Evolutionary conservation across 352 stramenopile species (phyloP).

Genomic region (Phytophthora cajani): DNA sequence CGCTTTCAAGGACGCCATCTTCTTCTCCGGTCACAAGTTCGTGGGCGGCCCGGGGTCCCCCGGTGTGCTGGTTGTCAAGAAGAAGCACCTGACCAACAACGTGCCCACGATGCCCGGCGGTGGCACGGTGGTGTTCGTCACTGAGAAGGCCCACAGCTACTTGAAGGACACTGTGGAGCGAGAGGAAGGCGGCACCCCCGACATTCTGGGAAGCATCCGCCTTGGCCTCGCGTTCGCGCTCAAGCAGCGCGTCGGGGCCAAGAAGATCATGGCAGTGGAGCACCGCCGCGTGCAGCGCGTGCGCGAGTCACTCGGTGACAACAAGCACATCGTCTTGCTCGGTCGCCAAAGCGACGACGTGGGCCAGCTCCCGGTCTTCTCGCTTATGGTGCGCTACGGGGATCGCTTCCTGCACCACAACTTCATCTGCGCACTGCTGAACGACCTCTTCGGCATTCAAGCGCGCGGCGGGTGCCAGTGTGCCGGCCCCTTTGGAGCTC

Average conservation of each 20-base stretch:
- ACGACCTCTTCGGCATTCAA: slow-evolving; percentile 98
- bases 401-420: slow-evolving; percentile 98
- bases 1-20: slow-evolving; percentile 93
- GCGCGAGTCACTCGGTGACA: slow-evolving; percentile 41
- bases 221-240: slow-evolving; percentile 93
- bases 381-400: slow-evolving; percentile 93
- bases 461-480: slow-evolving; percentile 69
- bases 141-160: slow-evolving; percentile 66
- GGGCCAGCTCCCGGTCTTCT: slow-evolving; percentile 92
- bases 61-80: slow-evolving; percentile 96
- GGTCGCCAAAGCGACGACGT: slow-evolving; percentile 54
- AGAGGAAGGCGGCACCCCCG: slow-evolving; percentile 97
- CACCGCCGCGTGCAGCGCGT: slow-evolving; percentile 45
- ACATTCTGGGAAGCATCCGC: slow-evolving; percentile 95
- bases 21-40: slow-evolving; percentile 98
- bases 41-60: slow-evolving; percentile 92
- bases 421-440: slow-evolving; percentile 97
- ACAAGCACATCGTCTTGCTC: slow-evolving; percentile 88
- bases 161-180: slow-evolving; percentile 77
- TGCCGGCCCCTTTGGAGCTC: slow-evolving; percentile 94
- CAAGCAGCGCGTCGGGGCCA: slow-evolving; percentile 76
- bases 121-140: slow-evolving; percentile 67
- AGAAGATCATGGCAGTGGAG: slow-evolving; percentile 66
- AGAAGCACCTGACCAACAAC: slow-evolving; percentile 73
- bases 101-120: slow-evolving; percentile 64